Evolutionary conservation across 2,329 filamentous ascomycete genomes (phyloP).

Genomic region (Aspergillus unguis): DNA sequence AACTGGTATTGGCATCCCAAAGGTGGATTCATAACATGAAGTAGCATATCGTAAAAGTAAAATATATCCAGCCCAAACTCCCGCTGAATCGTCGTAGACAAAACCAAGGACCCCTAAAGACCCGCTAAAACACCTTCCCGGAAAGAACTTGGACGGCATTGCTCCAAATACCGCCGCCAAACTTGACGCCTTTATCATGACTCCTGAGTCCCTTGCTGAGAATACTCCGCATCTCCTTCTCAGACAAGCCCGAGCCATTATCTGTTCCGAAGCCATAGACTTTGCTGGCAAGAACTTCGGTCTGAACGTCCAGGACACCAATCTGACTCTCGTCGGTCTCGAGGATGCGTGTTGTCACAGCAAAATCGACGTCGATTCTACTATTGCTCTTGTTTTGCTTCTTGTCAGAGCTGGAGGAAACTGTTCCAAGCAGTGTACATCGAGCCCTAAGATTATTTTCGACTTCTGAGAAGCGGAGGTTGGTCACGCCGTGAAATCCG

Average conservation of each 20-base stretch:
- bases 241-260: slow-evolving; percentile 28
- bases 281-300: slow-evolving; percentile 38
- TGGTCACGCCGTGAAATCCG: slow-evolving; percentile 45
- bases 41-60: background rate
- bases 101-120: background rate
- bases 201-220: slow-evolving; percentile 27
- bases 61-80: background rate
- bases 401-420: slow-evolving; percentile 15
- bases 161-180: slow-evolving; percentile 41
- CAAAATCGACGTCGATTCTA: slow-evolving; percentile 42
- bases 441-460: slow-evolving; percentile 31
- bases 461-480: slow-evolving; percentile 30
- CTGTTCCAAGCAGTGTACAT: slow-evolving; percentile 37
- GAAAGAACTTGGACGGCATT: slow-evolving; percentile 37
- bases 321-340: slow-evolving; percentile 18
- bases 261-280: slow-evolving; percentile 39
- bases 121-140: slow-evolving; percentile 31
- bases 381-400: slow-evolving; percentile 5
- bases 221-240: slow-evolving; percentile 36
- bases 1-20: slow-evolving; percentile 2
- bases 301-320: slow-evolving; percentile 34
- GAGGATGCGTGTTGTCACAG: slow-evolving; percentile 30
- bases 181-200: slow-evolving; percentile 17
- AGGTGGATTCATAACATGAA: background rate
- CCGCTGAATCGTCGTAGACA: slow-evolving; percentile 5